These are phyloP conservation scores for Fusarium haematococcum DNA, from an alignment of 2,329 filamentous ascomycete genomes.

Conservation along the genomic window DNA sequence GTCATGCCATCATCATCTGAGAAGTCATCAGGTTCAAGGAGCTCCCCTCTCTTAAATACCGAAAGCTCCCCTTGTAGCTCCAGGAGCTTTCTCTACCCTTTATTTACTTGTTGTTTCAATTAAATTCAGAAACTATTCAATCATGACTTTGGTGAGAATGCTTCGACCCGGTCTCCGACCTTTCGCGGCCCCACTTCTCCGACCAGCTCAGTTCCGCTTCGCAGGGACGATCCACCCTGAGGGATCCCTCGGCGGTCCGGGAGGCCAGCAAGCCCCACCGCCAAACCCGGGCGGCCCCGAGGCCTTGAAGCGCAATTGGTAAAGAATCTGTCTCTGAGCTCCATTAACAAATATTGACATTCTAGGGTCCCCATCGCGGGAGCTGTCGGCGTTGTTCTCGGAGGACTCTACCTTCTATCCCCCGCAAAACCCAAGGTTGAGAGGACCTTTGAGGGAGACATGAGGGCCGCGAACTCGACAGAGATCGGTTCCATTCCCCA, in stretches of 20 bases:
- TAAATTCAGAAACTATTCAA: background rate
- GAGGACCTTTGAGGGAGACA: conserved; percentile 21
- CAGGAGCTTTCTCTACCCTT: background rate
- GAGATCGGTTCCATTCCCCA: conserved; percentile 23
- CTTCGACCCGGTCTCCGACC: conserved; percentile 35
- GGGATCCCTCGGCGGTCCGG: conserved; percentile 47
- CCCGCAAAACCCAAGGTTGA: conserved; percentile 29
- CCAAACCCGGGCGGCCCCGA: conserved; percentile 46
- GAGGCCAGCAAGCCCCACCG: conserved; percentile 48
- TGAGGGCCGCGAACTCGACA: conserved; percentile 24
- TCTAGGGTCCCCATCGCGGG: conserved; percentile 46
- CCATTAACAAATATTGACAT: background rate
- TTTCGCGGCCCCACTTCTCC: conserved; percentile 39
- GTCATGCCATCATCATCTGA: conserved; percentile 39
- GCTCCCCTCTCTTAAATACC: conserved; percentile 2
- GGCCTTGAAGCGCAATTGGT: conserved; percentile 49
- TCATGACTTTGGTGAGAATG: conserved; percentile 31
- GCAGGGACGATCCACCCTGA: conserved; percentile 10
- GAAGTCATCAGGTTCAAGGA: conserved; percentile 19
- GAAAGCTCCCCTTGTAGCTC: background rate
- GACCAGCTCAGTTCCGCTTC: conserved; percentile 28
- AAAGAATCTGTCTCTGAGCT: background rate
- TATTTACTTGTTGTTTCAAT: background rate
- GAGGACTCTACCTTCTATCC: conserved; percentile 45
- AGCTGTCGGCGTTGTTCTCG: conserved; percentile 41